Conservation (phyloP, 2,329 filamentous ascomycete genomes). For the Periconia sp. region DNA sequence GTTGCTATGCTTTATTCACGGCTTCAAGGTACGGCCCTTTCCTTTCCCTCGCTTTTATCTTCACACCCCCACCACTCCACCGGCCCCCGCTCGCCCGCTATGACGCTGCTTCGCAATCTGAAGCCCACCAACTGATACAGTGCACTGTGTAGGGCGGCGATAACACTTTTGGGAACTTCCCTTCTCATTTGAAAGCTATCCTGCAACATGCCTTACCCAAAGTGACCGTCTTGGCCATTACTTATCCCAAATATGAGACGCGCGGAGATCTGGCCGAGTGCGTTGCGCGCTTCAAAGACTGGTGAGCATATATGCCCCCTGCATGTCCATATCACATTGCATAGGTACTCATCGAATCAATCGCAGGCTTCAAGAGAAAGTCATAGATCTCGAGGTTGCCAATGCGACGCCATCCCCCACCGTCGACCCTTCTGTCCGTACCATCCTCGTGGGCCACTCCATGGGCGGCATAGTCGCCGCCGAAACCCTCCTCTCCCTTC, state of each 20-base stretch:
- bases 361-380: constrained; percentile 78
- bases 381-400: constrained; percentile 91
- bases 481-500: constrained; percentile 77
- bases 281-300: constrained; percentile 74
- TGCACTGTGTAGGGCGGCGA: constrained; percentile 63
- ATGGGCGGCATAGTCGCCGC: constrained; percentile 92
- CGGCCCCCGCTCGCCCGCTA: neutral
- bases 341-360: neutral
- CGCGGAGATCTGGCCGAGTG: constrained; percentile 72
- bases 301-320: constrained; percentile 49
- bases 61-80: constrained; percentile 1
- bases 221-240: constrained; percentile 65
- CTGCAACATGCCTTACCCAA: constrained; percentile 68
- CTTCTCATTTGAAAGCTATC: constrained; percentile 68
- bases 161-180: constrained; percentile 75
- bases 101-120: neutral
- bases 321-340: neutral
- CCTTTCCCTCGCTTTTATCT: neutral
- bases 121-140: neutral
- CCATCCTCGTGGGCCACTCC: constrained; percentile 81
- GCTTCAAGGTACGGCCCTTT: constrained; percentile 67
- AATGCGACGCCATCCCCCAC: constrained; percentile 80
- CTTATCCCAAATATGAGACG: constrained; percentile 85
- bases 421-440: constrained; percentile 80
- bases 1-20: constrained; percentile 81